These are phyloP conservation scores for Pichia sp. DNA, from an alignment of 1,139 yeast genomes.

Conservation along the genomic window DNA sequence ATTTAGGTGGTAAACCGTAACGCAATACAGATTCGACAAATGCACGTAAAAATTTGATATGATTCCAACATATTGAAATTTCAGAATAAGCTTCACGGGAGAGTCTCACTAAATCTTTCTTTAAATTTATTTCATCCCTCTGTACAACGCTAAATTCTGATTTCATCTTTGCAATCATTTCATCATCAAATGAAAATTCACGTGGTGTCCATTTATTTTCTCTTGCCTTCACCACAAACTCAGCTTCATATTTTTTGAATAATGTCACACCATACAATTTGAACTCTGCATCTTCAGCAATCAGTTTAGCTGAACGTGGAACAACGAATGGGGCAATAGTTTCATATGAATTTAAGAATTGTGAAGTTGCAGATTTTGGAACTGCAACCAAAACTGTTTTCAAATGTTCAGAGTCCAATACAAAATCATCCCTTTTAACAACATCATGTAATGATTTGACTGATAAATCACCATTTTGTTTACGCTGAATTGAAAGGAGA, in stretches of 20 bases:
- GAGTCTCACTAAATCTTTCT: constrained; percentile 73
- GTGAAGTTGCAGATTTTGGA: constrained; percentile 55
- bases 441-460: constrained; percentile 86
- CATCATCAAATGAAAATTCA: constrained; percentile 84
- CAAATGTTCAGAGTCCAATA: constrained; percentile 77
- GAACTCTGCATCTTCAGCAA: constrained; percentile 69
- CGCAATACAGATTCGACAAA: constrained; percentile 70
- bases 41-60: constrained; percentile 58
- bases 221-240: constrained; percentile 64
- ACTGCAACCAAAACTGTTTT: constrained; percentile 81
- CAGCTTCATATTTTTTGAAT: constrained; percentile 71
- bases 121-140: constrained; percentile 64
- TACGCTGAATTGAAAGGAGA: constrained; percentile 81
- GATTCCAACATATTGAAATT: constrained; percentile 79
- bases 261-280: constrained; percentile 69
- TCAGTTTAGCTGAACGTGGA: constrained; percentile 74
- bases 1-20: constrained; percentile 94
- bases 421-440: constrained; percentile 78
- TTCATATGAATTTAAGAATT: constrained; percentile 67
- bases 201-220: constrained; percentile 91
- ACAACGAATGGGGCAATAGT: constrained; percentile 74
- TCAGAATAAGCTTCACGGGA: constrained; percentile 86
- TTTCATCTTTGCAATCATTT: constrained; percentile 59
- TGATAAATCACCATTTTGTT: constrained; percentile 87
- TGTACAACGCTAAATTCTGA: constrained; percentile 55